Conservation (phyloP, 768 basidiomycete species). For the Hypholoma fasciculare region DNA sequence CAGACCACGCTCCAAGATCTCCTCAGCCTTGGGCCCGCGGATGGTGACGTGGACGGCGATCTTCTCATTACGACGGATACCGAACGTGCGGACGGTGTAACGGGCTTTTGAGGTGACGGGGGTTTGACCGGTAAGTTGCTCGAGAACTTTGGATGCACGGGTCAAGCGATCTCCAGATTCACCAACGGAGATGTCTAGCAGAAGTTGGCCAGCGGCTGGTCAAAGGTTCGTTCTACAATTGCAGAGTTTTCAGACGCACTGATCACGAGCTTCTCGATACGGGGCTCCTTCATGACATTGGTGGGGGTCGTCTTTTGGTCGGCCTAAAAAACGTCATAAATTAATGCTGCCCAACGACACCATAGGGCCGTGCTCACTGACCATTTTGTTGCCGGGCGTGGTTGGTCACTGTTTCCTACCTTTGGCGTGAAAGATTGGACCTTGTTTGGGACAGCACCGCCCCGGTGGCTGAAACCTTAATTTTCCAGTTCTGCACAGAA, state of each 20-base stretch:
- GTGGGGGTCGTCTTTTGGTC: conserved; percentile 86
- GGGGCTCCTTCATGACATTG: conserved; percentile 96
- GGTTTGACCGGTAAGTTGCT: conserved; percentile 98
- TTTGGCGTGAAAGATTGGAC: conserved; percentile 24
- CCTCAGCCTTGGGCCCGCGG: conserved; percentile 98
- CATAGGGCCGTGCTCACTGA: conserved; percentile 22
- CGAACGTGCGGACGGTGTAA: conserved; percentile 98
- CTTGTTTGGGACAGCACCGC: conserved; percentile 25
- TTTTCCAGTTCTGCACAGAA: conserved; percentile 32
- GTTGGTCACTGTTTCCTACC: conserved; percentile 39
- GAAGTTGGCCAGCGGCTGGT: conserved; percentile 7
- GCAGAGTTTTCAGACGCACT: conserved; percentile 60
- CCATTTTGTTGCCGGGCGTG: conserved; percentile 42
- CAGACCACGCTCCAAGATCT: conserved; percentile 97
- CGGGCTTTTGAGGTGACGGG: conserved; percentile 99
- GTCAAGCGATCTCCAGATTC: conserved; percentile 99
- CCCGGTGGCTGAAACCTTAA: conserved; percentile 45
- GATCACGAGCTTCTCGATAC: conserved; percentile 98
- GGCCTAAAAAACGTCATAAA: conserved; percentile 49
- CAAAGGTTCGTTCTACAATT: conserved; percentile 6
- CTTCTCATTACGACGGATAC: conserved; percentile 99
- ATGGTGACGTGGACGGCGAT: conserved; percentile 99
- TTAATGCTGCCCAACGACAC: conserved; percentile 9
- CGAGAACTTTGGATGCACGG: conserved; percentile 97
- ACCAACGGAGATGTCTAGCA: conserved; percentile 96